phyloP scores from a whole-genome alignment of 805 yeast genomes.

The Candida coquimbonensis region DNA sequence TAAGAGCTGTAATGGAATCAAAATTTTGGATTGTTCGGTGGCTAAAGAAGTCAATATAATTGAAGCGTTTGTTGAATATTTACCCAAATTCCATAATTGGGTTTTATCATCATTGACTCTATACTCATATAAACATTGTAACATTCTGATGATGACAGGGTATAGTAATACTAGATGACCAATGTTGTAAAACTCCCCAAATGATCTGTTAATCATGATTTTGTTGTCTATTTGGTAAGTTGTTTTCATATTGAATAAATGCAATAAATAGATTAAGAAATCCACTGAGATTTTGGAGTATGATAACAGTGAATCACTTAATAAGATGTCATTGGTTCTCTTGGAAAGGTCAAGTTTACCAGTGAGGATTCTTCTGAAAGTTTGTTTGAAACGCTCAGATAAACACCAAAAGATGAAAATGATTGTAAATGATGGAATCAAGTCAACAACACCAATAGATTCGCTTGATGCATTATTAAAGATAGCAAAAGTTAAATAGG shows the following conservation, averaged over 20 bases:
- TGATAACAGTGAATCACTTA: slow-evolving; percentile 82
- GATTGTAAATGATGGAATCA: slow-evolving; percentile 16
- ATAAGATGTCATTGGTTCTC: slow-evolving; percentile 72
- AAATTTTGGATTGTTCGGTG: slow-evolving; percentile 4
- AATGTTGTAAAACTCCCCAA: slow-evolving; percentile 26
- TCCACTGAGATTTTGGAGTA: slow-evolving; percentile 74
- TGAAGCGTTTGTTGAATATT: slow-evolving; percentile 64
- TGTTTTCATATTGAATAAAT: slow-evolving; percentile 31
- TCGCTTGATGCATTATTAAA: slow-evolving; percentile 1
- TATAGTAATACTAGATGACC: slow-evolving; percentile 34
- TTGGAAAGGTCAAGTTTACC: slow-evolving; percentile 56
- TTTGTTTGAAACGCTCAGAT: slow-evolving; percentile 38
- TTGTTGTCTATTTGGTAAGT: slow-evolving; percentile 24
- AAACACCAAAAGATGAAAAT: slow-evolving; percentile 27
- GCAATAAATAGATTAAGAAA: slow-evolving; percentile 48
- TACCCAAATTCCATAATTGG: slow-evolving; percentile 66
- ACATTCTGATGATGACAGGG: slow-evolving; percentile 72
- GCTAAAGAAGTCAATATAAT: slow-evolving; percentile 34
- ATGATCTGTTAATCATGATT: slow-evolving; percentile 25
- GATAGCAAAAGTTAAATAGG: slow-evolving; percentile 3
- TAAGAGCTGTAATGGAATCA: slow-evolving; percentile 35
- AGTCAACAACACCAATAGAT: slow-evolving; percentile 2
- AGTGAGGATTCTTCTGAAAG: slow-evolving; percentile 43
- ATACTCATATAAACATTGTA: slow-evolving; percentile 76
- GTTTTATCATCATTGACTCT: slow-evolving; percentile 37